Evolutionary conservation across 768 basidiomycete genomes (phyloP), one percentile per base, ranked within the genome.

Genomic region (Lactifluus subvellereus): DNA sequence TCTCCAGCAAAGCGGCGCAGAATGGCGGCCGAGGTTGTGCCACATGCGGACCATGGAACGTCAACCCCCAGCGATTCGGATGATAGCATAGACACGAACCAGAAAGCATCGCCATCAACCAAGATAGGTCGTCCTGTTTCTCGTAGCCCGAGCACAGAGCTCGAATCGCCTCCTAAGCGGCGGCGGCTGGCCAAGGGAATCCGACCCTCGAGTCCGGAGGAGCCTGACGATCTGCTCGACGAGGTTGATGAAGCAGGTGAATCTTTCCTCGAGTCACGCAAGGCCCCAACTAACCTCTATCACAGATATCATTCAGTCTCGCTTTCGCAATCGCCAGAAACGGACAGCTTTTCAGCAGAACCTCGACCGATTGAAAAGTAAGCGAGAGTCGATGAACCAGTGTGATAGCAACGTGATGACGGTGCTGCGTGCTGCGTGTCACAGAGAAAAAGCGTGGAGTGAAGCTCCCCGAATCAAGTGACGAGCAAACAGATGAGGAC

Each of bases 331-430:
- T 32, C 81, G 88, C 35, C 76, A 78, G 61, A 89, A 82, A 72
- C 78, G 79, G 71, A 80, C 85, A 14, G 64, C 72, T 6, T 91
- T 83, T 70, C 86, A 85, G 66, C 79, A 77, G 70, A 86, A 82
- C 63, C 71, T 91, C 14, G 85, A 88, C 64, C 84, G 78, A 64
- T 68, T 91, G 56, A 88, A 83, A 74, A 77, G 89, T 92, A 62
- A 56, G 80, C 72, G 11, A 56, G n/a, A 20, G 37, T 45, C 14
- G n/a, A 52, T 14, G 45, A 20, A 16, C 32, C 4, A 27, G 13
- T 50, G 57, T 40, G 11, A 47, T 27, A 7, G 20, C 22, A 18
- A 6, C 11, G 40, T 54, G 9, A 38, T 57, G 40, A 50, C 48
- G 6, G 5, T 35, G 45, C 10, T 33, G 20, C 20, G 54, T 30